Percentiles rank a stretch among this genome's conserved stretches.
Conservation (phyloP, 129 eudicot genomes). For the Heracleum sosnowskyi region DNA sequence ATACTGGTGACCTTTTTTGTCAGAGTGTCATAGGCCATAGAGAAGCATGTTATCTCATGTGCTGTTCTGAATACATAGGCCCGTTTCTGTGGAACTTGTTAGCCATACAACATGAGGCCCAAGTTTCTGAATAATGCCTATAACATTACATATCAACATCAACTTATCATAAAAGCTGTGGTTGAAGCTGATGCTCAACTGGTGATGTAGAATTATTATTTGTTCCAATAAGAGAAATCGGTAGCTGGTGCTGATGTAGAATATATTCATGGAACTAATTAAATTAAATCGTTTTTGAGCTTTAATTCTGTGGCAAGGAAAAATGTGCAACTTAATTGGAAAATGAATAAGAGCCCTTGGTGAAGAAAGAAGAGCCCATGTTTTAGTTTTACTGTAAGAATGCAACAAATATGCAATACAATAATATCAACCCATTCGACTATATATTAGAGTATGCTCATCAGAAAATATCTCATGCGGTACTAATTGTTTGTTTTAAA, state of each 20-base stretch:
- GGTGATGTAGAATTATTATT: neutral
- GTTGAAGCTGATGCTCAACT: neutral
- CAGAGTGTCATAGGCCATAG: neutral
- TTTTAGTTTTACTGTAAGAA: no score
- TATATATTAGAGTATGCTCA: no score
- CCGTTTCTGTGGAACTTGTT: neutral
- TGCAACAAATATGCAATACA: no score
- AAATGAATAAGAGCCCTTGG: no score
- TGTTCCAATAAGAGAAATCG: neutral
- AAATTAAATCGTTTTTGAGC: no score
- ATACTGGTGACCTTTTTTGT: neutral
- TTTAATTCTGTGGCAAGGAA: no score
- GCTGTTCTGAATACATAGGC: neutral
- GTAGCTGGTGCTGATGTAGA: neutral
- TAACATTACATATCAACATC: neutral
- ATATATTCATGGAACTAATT: neutral
- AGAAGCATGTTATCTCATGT: slow-evolving; percentile 4
- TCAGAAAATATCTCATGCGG: no score
- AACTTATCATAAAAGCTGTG: neutral
- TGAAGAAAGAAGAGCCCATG: no score
- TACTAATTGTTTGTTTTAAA: no score
- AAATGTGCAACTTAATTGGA: no score
- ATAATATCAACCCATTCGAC: no score
- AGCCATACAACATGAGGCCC: neutral
- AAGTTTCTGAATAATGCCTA: neutral